These are phyloP conservation scores for Acacia melanoxylon DNA, from an alignment of 306 rosid genomes.

Conservation along the genomic window DNA sequence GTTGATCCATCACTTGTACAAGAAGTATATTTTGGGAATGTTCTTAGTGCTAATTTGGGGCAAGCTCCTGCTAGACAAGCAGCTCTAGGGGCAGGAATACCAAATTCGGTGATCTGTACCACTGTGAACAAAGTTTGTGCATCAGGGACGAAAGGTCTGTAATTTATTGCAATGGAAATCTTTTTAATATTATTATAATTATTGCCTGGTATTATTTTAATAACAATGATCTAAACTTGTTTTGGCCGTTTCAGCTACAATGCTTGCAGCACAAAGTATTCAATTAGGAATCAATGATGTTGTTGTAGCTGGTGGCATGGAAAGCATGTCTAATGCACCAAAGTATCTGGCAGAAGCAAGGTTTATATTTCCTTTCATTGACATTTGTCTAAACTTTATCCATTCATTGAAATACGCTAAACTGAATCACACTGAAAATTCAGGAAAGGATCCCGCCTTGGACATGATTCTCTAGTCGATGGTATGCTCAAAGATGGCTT, in stretches of 20 bases:
- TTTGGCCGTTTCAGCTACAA: conserved; percentile 65
- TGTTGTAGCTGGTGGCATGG: conserved; percentile 99
- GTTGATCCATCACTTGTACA: conserved; percentile 86
- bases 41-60: conserved; percentile 96
- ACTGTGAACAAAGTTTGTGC: conserved; percentile 98
- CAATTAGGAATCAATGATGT: conserved; percentile 91
- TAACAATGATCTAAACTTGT: not conserved
- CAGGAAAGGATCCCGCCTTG: conserved; percentile 99
- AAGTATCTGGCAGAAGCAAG: conserved; percentile 97
- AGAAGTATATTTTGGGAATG: conserved; percentile 94
- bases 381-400: conserved; percentile 16
- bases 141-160: conserved; percentile 91
- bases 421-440: conserved; percentile 43
- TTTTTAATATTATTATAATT: not conserved
- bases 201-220: not conserved
- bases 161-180: not conserved
- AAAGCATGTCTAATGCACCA: conserved; percentile 94
- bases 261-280: conserved; percentile 98
- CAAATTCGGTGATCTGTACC: conserved; percentile 79
- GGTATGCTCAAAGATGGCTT: conserved; percentile 97
- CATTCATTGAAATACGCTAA: conserved; percentile 17
- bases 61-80: conserved; percentile 99
- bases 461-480: conserved; percentile 96
- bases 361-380: conserved; percentile 42
- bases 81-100: conserved; percentile 94